Evolutionary conservation across 2,329 filamentous ascomycete species (phyloP), one percentile per base, ranked within the genome.

Genomic region (Ustilaginoidea virens): DNA sequence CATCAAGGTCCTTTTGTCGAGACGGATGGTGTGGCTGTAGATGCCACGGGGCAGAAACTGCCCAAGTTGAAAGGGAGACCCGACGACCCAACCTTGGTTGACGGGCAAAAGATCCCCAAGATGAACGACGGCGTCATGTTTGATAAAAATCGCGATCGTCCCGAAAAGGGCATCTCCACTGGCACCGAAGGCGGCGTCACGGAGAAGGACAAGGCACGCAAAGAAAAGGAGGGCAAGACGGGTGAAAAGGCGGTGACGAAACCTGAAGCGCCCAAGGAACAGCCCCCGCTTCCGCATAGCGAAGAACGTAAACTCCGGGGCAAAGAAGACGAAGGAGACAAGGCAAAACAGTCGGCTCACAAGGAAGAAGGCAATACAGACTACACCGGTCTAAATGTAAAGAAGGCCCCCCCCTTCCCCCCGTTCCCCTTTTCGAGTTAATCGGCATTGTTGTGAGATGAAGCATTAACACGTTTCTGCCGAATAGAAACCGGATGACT

Each of bases 141-240:
- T 46, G 86, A 94, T 51, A 80, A 78, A 37, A 69, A 80, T 47
- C 66, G 83, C 39, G 57, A 67, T 21, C 66, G 70, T 23, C 82
- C 86, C 4, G 86, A 85, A 48, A 69, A 85, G 49, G 87, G 86
- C 26, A 92, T 33, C 5, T 33, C 82, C 2, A 81, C 79, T 4
- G 87, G 87, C 22, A 92, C 81, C 2, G 80, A 86, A 46, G 86
- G 85, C 9, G 86, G 87, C 29, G 81, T 96, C 23, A 83, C 78
- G 16, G 80, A 86, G 48, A 93, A 92, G 54, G 74, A 74, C 41
- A 90, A 83, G 58, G 75, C 74, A 27, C 68, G 71, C 35, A 76
- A 79, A 45, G 65, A 67, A 21, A 65, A 76, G 39, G 77, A 82
- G 49, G 67, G 64, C 34, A 63, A 68, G 46, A 74, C 66, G 4